phyloP scores from a whole-genome alignment of 2,329 filamentous ascomycete species.

The Westerdykella sp. region DNA sequence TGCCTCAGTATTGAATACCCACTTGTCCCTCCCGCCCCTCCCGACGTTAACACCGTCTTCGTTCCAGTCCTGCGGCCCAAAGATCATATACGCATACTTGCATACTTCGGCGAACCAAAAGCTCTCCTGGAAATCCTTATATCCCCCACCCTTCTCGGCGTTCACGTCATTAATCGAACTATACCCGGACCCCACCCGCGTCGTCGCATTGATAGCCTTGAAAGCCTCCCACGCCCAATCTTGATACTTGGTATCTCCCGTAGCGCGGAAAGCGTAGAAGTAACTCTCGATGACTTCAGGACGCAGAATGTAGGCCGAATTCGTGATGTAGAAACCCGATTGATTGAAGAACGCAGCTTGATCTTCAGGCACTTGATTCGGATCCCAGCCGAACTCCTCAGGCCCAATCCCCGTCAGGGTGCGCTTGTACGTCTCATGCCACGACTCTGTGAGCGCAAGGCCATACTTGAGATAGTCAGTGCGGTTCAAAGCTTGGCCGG shows the following conservation, averaged over 20 bases:
- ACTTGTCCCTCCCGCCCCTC: constrained; percentile 46
- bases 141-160: constrained; percentile 52
- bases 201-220: constrained; percentile 58
- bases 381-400: constrained; percentile 48
- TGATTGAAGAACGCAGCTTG: constrained; percentile 55
- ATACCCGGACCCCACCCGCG: constrained; percentile 61
- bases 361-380: constrained; percentile 22
- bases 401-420: constrained; percentile 72
- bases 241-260: constrained; percentile 67
- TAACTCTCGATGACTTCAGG: constrained; percentile 78
- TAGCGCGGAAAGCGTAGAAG: constrained; percentile 82
- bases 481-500: constrained; percentile 61
- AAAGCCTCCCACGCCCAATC: constrained; percentile 82
- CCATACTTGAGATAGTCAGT: constrained; percentile 68
- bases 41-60: constrained; percentile 52
- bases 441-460: constrained; percentile 63
- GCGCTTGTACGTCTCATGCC: constrained; percentile 64
- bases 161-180: constrained; percentile 63
- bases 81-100: constrained; percentile 74
- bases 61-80: constrained; percentile 38
- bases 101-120: constrained; percentile 85
- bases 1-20: constrained; percentile 61
- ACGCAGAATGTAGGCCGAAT: constrained; percentile 59
- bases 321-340: constrained; percentile 66
- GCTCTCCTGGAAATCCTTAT: constrained; percentile 70